Percentiles rank a stretch among this genome's conserved stretches.
Evolutionary conservation across 495 filamentous ascomycete genomes (phyloP).

Genomic region (Schizothecium vesticola): DNA sequence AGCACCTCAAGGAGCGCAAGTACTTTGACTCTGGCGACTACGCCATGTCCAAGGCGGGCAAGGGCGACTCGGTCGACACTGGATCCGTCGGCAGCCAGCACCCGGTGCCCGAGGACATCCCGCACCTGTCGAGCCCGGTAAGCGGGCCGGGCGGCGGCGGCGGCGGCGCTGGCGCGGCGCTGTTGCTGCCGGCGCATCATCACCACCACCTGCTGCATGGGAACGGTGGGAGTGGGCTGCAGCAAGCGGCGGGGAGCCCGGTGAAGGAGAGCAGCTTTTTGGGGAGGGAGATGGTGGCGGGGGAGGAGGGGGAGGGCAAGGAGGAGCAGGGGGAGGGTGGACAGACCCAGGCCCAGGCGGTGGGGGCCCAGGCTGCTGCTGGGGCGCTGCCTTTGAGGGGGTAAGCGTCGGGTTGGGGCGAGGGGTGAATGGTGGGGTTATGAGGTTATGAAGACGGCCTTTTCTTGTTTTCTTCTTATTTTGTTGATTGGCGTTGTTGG

Average conservation of each 20-base stretch:
- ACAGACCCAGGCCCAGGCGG: too few relatives aligned
- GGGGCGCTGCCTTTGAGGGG: conserved; percentile 44
- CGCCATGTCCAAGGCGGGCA: conserved; percentile 96
- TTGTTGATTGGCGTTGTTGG: background rate
- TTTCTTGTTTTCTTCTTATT: background rate
- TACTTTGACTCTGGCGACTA: conserved; percentile 99
- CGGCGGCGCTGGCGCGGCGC: conserved; percentile 14
- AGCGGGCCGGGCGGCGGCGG: conserved; percentile 41
- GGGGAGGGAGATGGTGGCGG: conserved; percentile 68
- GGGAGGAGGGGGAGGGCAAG: conserved; percentile 34
- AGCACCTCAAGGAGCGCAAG: conserved; percentile 97
- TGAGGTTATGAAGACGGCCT: background rate
- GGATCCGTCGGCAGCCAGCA: conserved; percentile 91
- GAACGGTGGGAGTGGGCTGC: conserved; percentile 38
- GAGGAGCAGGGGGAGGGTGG: conserved; percentile 14
- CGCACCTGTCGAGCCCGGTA: conserved; percentile 72
- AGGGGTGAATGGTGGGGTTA: background rate
- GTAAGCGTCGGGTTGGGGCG: background rate
- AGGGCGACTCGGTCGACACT: conserved; percentile 88
- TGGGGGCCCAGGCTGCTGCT: conserved; percentile 21
- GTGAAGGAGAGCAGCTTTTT: conserved; percentile 83
- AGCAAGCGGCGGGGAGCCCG: conserved; percentile 58
- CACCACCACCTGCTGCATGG: conserved; percentile 42
- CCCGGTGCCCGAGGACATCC: conserved; percentile 93
- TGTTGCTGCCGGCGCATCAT: conserved; percentile 39